A percentile compares a stretch with the other conserved stretches of the same genome.
Conservation (phyloP, 495 filamentous ascomycete genomes). For the Penicillium bovifimosum region DNA sequence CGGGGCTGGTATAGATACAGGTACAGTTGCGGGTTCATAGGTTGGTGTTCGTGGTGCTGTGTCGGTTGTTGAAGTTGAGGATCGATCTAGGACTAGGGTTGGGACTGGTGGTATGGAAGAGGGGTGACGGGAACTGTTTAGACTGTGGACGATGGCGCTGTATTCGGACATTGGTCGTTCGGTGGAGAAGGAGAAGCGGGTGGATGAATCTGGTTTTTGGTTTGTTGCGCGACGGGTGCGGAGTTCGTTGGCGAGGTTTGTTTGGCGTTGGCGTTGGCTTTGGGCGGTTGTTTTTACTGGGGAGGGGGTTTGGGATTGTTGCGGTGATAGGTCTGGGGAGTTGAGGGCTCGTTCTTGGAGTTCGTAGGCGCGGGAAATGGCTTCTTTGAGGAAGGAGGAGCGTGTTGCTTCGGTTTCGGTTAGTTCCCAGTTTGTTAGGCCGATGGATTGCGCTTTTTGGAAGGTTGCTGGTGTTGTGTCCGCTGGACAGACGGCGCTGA, state of each 20-base stretch:
- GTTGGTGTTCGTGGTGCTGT: slow-evolving; percentile 12
- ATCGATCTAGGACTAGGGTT: slow-evolving; percentile 9
- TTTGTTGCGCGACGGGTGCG: slow-evolving; percentile 13
- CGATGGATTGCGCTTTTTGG: slow-evolving; percentile 45
- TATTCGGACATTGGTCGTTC: slow-evolving; percentile 47
- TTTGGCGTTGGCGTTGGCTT: slow-evolving; percentile 34
- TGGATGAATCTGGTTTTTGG: slow-evolving; percentile 18
- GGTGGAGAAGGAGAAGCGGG: slow-evolving; percentile 27
- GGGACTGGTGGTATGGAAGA: slow-evolving; percentile 15
- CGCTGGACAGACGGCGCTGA: slow-evolving; percentile 44
- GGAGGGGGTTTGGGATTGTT: not conserved
- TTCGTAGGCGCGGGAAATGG: slow-evolving; percentile 54
- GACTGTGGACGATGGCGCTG: slow-evolving; percentile 31
- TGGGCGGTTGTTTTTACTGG: slow-evolving; percentile 6
- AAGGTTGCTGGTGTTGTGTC: slow-evolving; percentile 45
- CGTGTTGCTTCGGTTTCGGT: slow-evolving; percentile 42
- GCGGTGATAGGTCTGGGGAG: not conserved
- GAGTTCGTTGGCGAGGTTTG: slow-evolving; percentile 28
- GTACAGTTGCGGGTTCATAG: not conserved
- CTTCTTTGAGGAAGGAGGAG: slow-evolving; percentile 60
- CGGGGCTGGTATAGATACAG: slow-evolving; percentile 9
- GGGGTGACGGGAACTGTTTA: slow-evolving; percentile 17
- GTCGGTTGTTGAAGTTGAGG: slow-evolving; percentile 11
- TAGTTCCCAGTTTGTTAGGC: slow-evolving; percentile 53
- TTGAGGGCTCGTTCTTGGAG: slow-evolving; percentile 32